Percentiles rank a stretch among this genome's conserved stretches.
Conservation (phyloP, 768 basidiomycete species). For the Mrakia gelida region DNA sequence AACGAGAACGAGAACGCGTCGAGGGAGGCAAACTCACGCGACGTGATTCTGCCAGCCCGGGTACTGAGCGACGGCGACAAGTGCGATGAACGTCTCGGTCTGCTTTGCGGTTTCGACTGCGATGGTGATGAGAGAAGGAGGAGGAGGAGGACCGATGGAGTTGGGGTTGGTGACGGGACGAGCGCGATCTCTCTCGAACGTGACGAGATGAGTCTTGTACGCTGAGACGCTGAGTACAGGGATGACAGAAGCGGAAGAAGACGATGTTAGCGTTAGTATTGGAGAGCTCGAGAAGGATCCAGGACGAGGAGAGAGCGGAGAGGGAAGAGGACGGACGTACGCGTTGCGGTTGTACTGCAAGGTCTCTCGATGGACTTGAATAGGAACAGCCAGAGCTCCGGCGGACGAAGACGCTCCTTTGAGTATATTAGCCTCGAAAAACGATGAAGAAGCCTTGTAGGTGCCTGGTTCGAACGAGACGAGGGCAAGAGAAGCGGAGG, state of each 20-base stretch:
- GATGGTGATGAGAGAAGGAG: not conserved
- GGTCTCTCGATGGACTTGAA: not conserved
- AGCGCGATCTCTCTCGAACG: not conserved
- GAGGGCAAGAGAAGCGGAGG: not conserved
- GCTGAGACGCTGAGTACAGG: not conserved
- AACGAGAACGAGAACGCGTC: too few species aligned
- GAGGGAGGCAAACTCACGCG: not conserved
- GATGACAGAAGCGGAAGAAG: not conserved
- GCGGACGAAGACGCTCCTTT: not conserved
- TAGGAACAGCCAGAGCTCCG: not conserved
- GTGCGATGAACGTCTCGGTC: not conserved
- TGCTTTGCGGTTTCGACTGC: not conserved
- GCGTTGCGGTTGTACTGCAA: not conserved
- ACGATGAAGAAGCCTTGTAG: not conserved
- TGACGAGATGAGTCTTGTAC: not conserved
- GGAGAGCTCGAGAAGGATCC: not conserved
- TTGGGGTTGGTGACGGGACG: not conserved
- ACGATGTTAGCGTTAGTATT: not conserved
- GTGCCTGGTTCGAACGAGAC: not conserved
- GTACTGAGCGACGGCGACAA: not conserved
- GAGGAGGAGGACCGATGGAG: not conserved
- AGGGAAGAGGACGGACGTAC: not conserved
- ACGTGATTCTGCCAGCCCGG: not conserved
- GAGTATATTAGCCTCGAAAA: not conserved
- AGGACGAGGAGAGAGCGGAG: not conserved